These are phyloP conservation scores for Penicillium sclerotiorum DNA, from an alignment of 2,329 filamentous ascomycete genomes.

Conservation along the genomic window DNA sequence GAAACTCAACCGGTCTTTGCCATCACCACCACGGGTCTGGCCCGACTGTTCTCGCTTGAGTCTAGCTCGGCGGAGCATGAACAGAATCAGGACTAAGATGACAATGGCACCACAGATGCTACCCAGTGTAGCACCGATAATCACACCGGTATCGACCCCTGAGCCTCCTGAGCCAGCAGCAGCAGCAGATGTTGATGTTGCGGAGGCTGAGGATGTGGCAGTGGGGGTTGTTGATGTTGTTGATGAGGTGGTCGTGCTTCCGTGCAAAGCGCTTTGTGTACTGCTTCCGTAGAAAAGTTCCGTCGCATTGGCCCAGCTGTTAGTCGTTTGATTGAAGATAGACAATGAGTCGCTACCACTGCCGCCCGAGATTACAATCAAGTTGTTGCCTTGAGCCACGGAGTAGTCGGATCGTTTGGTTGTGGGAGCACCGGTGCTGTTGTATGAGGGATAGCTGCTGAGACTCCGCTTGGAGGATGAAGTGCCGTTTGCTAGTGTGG, in stretches of 20 bases:
- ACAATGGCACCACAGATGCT: conserved; percentile 74
- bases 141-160: conserved; percentile 50
- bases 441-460: conserved; percentile 75
- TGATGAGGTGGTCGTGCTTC: conserved; percentile 24
- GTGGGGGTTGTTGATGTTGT: conserved; percentile 34
- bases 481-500: conserved; percentile 53
- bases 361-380: conserved; percentile 79
- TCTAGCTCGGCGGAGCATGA: conserved; percentile 57
- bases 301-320: conserved; percentile 76
- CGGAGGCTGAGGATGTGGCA: conserved; percentile 27
- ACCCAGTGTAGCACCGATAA: conserved; percentile 81
- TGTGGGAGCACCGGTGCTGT: conserved; percentile 70
- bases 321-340: conserved; percentile 75
- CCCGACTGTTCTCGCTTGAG: conserved; percentile 53
- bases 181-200: conserved; percentile 36
- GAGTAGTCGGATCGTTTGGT: conserved; percentile 69
- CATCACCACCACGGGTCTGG: conserved; percentile 52
- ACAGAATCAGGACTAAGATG: conserved; percentile 70
- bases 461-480: conserved; percentile 43
- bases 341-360: conserved; percentile 66
- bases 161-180: conserved; percentile 35
- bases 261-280: conserved; percentile 16
- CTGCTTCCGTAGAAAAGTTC: conserved; percentile 57
- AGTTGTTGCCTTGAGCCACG: conserved; percentile 67
- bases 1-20: conserved; percentile 59